Evolutionary conservation across 2,329 filamentous ascomycete species (phyloP).

Genomic region (Chaetomium strumarium): DNA sequence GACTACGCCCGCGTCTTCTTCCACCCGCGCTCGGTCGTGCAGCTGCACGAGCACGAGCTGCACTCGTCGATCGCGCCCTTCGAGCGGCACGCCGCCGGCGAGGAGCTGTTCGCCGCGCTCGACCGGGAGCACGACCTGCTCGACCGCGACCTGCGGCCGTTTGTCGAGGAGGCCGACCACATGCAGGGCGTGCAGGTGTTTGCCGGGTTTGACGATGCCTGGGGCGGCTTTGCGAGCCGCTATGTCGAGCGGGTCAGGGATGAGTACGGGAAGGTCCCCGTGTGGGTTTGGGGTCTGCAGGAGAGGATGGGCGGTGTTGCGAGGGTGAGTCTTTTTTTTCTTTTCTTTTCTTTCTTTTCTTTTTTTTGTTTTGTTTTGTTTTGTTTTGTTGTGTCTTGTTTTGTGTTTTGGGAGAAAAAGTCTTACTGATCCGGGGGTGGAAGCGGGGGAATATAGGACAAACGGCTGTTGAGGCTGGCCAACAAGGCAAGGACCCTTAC

Average conservation of each 20-base stretch:
- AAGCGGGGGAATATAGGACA: no score
- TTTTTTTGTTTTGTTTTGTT: not conserved
- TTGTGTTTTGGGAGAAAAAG: not conserved
- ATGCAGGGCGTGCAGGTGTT: conserved; percentile 83
- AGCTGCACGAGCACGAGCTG: conserved; percentile 74
- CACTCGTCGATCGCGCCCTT: conserved; percentile 48
- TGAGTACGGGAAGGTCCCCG: conserved; percentile 80
- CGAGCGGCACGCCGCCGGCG: conserved; percentile 66
- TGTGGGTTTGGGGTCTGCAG: conserved; percentile 85
- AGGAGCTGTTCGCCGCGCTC: conserved; percentile 66
- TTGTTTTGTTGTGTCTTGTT: no score
- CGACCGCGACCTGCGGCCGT: conserved; percentile 83
- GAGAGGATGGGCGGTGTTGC: conserved; percentile 48
- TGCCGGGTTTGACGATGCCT: conserved; percentile 67
- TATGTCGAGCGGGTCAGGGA: conserved; percentile 77
- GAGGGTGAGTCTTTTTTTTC: conserved; percentile 38
- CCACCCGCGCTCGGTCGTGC: conserved; percentile 80
- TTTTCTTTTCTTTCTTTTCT: not conserved
- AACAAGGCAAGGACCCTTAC: conserved; percentile 71
- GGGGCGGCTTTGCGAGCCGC: conserved; percentile 68
- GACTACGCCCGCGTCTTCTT: conserved; percentile 92
- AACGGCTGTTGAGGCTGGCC: conserved; percentile 57
- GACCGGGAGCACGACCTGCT: conserved; percentile 80
- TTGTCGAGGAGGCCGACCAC: conserved; percentile 88
- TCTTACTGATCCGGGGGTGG: not conserved